These are phyloP conservation scores for Cladosporium sp. DNA, from an alignment of 2,329 filamentous ascomycete genomes.

Conservation along the genomic window DNA sequence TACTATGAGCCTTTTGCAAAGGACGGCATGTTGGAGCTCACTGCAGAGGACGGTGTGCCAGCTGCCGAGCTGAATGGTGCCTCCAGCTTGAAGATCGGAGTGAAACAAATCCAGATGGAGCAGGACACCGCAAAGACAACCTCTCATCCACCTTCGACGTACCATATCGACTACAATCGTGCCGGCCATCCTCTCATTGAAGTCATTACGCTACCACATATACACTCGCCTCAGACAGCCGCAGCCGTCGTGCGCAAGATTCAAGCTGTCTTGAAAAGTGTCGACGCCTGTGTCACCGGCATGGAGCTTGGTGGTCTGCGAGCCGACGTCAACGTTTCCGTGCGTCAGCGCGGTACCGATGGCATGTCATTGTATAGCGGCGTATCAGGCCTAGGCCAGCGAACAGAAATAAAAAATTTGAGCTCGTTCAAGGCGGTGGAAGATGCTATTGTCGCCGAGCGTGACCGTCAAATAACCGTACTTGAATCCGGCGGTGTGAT, in stretches of 20 bases:
- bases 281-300: constrained; percentile 80
- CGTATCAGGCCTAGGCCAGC: constrained; percentile 66
- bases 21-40: constrained; percentile 68
- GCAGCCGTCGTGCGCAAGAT: constrained; percentile 86
- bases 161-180: constrained; percentile 90
- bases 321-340: constrained; percentile 93
- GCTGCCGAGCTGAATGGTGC: constrained; percentile 65
- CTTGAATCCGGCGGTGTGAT: constrained; percentile 71
- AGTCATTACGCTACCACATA: constrained; percentile 86
- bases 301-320: constrained; percentile 91
- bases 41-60: constrained; percentile 71
- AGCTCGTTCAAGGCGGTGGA: constrained; percentile 93
- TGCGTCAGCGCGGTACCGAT: constrained; percentile 52
- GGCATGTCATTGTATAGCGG: constrained; percentile 51
- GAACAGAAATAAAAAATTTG: constrained; percentile 96
- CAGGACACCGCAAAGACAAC: constrained; percentile 96
- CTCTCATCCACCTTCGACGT: constrained; percentile 65
- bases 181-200: constrained; percentile 89
- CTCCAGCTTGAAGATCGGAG: constrained; percentile 68
- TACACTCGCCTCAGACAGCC: constrained; percentile 81
- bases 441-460: constrained; percentile 87
- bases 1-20: constrained; percentile 73
- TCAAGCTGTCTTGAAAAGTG: constrained; percentile 71
- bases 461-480: constrained; percentile 79
- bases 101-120: constrained; percentile 94